Evolutionary conservation across 805 yeast genomes (phyloP).

Genomic region (Naumovozyma castellii): DNA sequence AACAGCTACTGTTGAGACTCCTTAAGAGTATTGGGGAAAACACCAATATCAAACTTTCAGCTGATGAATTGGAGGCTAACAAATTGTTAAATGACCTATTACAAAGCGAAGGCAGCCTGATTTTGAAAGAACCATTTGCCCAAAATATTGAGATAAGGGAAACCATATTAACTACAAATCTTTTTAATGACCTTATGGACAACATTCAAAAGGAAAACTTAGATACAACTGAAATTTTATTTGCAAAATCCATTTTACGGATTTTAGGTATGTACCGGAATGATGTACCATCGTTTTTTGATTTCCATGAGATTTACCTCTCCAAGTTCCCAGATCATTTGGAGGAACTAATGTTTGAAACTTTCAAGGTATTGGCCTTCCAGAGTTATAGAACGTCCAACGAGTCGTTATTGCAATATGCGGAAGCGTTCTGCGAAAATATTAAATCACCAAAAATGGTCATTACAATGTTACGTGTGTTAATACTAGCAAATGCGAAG

Average conservation of each 20-base stretch:
- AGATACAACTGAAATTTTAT: conserved; percentile 19
- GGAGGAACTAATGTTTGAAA: conserved; percentile 34
- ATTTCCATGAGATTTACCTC: conserved; percentile 34
- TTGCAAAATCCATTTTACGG: conserved; percentile 15
- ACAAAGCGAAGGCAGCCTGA: no score
- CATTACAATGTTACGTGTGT: conserved; percentile 31
- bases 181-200: conserved; percentile 9
- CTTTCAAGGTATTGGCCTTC: conserved; percentile 35
- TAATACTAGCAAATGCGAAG: conserved; percentile 35
- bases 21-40: conserved; percentile 13
- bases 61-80: conserved; percentile 5
- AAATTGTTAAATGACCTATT: conserved; percentile 3
- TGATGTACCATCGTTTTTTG: conserved; percentile 25
- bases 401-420: conserved; percentile 29
- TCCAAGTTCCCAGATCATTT: conserved; percentile 32
- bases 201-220: conserved; percentile 31
- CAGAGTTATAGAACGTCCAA: conserved; percentile 31
- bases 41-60: conserved; percentile 2
- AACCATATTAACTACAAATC: conserved; percentile 1
- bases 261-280: conserved; percentile 13
- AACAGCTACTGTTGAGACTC: conserved; percentile 7
- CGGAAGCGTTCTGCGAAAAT: conserved; percentile 30
- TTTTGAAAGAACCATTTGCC: background rate
- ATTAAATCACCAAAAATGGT: conserved; percentile 21
- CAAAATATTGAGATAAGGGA: background rate